Percentiles rank a stretch among this genome's conserved stretches.
phyloP scores from a whole-genome alignment of 257 asterid species.

The Anisodus acutangulus region DNA sequence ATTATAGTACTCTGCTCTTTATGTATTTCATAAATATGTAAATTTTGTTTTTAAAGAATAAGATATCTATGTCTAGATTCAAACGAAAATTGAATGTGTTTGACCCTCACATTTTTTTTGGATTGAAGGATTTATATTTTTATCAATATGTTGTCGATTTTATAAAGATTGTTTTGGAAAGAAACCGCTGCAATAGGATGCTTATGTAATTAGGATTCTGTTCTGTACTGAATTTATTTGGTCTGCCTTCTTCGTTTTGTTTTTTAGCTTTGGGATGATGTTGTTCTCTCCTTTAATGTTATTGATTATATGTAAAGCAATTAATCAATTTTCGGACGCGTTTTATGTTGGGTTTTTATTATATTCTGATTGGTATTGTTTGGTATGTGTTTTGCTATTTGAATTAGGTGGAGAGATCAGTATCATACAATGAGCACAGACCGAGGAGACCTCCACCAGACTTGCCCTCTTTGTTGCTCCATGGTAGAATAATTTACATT shows the following conservation, averaged over 20 bases:
- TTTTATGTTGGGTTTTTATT: not conserved
- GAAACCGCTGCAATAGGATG: conserved; percentile 4
- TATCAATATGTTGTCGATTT: not conserved
- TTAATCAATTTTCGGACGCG: not conserved
- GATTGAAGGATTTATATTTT: not conserved
- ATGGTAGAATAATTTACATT: conserved; percentile 84
- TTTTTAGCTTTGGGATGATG: not conserved
- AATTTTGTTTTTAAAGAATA: not conserved
- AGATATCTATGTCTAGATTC: not conserved
- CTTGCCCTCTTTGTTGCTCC: conserved; percentile 76
- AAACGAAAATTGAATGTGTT: not conserved
- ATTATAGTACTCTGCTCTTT: not conserved
- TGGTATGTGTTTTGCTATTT: conserved; percentile 34
- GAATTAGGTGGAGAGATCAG: conserved; percentile 81
- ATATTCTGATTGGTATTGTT: not conserved
- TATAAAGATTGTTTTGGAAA: not conserved
- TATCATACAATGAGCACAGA: conserved; percentile 69
- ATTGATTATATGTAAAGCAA: not conserved
- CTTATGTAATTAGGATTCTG: not conserved
- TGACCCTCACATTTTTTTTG: not conserved
- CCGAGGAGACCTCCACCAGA: conserved; percentile 89
- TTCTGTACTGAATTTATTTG: not conserved
- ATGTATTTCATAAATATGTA: not conserved
- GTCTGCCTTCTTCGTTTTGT: not conserved
- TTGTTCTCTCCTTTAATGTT: not conserved